Evolutionary conservation across 176 grass and related monocot species (phyloP), one percentile per base, ranked within the genome.

Genomic region (Bothriochloa decipiens): DNA sequence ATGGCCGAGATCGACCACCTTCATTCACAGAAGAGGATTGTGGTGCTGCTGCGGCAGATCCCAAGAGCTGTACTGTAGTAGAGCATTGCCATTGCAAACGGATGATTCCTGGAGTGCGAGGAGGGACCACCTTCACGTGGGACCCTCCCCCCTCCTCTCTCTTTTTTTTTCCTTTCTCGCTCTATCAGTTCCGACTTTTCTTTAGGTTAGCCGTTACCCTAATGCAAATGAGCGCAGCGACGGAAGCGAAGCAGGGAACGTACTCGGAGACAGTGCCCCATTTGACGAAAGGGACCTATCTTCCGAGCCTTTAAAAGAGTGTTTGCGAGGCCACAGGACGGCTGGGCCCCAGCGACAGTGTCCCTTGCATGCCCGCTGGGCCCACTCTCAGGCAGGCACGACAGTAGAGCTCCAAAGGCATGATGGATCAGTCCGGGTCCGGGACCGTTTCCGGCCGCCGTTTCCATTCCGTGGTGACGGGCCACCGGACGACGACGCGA

Each of bases 231-330:
- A 53, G 35, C 29, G 46, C 27, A 22, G 57, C 57, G 57, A 22
- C 2, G 40, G 35, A 66, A 67, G n/a, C n/a, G 77, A 66, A 63
- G 55, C 22, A 58, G 57, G 8, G 20, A 5, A 23, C 8, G 7
- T 60, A 50, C 22, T 11, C 7, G 77, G 42, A 82, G 74, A 78
- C 88, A 73, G 14, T 11, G 67, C 66, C 74, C 45, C 83, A 83
- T 90, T 90, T 74, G 88, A 18, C 79, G 88, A 90, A 82, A 86
- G 83, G 67, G 88, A 90, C 88, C 27, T 25, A 26, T 78, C 83
- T 72, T 86, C 36, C 63, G 40, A 37, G 77, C 42, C 40, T n/a
- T 71, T 85, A 0, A 66, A 29, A 62, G 62, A 22, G 82, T 39
- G 41, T 26, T 11, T 37, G 63, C 8, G 70, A 20, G 17, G 27